Percentiles rank a stretch among this genome's conserved stretches.
These are phyloP conservation scores for Bertia moriformis DNA, from an alignment of 2,329 filamentous ascomycete genomes.

Conservation along the genomic window DNA sequence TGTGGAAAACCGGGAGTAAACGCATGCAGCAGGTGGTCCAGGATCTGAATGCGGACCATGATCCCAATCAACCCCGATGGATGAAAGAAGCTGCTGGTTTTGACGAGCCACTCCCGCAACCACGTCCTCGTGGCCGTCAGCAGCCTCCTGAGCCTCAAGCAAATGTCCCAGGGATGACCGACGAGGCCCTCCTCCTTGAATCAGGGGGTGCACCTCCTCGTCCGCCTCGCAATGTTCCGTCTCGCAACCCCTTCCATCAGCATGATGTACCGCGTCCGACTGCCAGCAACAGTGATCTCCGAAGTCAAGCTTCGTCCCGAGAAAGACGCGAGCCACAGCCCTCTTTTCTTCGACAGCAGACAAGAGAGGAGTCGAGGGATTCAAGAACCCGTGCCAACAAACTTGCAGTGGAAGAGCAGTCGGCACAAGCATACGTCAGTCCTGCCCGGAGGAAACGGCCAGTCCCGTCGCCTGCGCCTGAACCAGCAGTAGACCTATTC, in stretches of 20 bases:
- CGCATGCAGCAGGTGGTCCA: slow-evolving; percentile 83
- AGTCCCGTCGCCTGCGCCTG: slow-evolving; percentile 23
- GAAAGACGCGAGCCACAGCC: background rate
- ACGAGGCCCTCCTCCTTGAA: background rate
- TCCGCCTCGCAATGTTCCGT: background rate
- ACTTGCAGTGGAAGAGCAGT: slow-evolving; percentile 65
- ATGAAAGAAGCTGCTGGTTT: slow-evolving; percentile 61
- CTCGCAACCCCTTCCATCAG: no score
- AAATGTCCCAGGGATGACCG: background rate
- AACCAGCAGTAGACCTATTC: slow-evolving; percentile 50
- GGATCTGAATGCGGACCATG: slow-evolving; percentile 59
- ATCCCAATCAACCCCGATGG: slow-evolving; percentile 80
- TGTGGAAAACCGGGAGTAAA: slow-evolving; percentile 92
- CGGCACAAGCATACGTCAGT: slow-evolving; percentile 72
- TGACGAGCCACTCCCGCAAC: background rate
- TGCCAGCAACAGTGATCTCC: background rate
- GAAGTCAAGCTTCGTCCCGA: background rate
- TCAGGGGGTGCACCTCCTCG: background rate
- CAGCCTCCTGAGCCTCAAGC: background rate
- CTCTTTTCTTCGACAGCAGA: background rate
- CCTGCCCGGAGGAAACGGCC: slow-evolving; percentile 58
- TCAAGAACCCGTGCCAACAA: background rate
- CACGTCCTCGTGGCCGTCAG: background rate
- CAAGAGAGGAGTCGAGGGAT: background rate
- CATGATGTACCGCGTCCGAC: no score